phyloP scores from a whole-genome alignment of 768 basidiomycete species.

The Leccinum boreale region DNA sequence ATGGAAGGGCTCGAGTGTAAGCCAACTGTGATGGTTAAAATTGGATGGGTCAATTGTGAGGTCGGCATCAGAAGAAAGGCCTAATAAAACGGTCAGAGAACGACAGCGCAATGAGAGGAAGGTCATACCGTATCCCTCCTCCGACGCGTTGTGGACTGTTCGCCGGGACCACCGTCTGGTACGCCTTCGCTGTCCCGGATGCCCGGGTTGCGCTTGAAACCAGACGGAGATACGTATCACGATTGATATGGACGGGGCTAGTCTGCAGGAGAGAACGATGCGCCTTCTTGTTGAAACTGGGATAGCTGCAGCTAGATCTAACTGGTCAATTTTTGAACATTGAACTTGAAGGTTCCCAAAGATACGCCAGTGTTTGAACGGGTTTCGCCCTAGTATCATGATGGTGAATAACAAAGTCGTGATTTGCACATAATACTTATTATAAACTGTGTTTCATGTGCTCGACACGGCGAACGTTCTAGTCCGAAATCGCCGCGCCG shows the following conservation, averaged over 20 bases:
- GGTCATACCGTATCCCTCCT: constrained; percentile 23
- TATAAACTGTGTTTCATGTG: too few species aligned
- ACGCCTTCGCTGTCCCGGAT: constrained; percentile 6
- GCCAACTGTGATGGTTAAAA: constrained; percentile 36
- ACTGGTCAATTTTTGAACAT: too few species aligned
- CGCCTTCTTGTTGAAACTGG: constrained; percentile 3
- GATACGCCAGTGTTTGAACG: constrained; percentile 6
- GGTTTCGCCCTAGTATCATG: constrained; percentile 22
- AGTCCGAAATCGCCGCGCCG: too few species aligned
- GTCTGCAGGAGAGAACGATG: constrained; percentile 1
- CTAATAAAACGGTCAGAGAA: constrained; percentile 24
- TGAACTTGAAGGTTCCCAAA: background rate
- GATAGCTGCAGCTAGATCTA: too few species aligned
- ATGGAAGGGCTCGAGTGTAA: constrained; percentile 41
- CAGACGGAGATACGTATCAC: constrained; percentile 15
- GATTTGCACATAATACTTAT: too few species aligned
- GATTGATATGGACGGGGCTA: constrained; percentile 1
- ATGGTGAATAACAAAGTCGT: too few species aligned
- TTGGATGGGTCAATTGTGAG: constrained; percentile 38
- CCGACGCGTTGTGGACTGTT: constrained; percentile 20
- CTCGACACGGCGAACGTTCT: too few species aligned
- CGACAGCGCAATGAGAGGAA: background rate
- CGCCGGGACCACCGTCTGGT: constrained; percentile 10
- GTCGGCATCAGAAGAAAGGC: constrained; percentile 42
- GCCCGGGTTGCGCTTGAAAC: constrained; percentile 21